A percentile compares a stretch with the other conserved stretches of the same genome.
Conservation (phyloP, 139 green algal genomes). For the Tetraselmis chui region DNA sequence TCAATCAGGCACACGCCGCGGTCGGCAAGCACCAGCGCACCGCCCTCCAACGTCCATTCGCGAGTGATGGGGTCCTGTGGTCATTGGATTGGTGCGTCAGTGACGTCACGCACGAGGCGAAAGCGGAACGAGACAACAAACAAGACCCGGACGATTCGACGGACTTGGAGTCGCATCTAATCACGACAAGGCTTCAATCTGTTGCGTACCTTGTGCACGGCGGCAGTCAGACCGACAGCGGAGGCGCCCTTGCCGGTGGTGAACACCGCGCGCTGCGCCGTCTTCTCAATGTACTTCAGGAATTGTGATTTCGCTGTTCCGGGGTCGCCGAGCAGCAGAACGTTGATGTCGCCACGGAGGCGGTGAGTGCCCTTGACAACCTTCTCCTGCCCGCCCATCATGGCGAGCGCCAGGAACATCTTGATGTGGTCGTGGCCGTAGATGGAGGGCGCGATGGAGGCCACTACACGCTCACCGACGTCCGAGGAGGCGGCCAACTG, state of each 20-base stretch:
- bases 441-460: constrained; percentile 96
- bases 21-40: constrained; percentile 95
- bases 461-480: constrained; percentile 70
- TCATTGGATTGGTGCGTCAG: constrained; percentile 45
- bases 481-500: neutral
- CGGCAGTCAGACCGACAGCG: constrained; percentile 93
- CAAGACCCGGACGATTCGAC: too few species aligned
- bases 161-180: too few species aligned
- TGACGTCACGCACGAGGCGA: constrained; percentile 44
- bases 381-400: constrained; percentile 91
- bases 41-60: constrained; percentile 98
- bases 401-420: constrained; percentile 79
- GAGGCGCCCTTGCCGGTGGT: constrained; percentile 96
- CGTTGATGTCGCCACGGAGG: constrained; percentile 95
- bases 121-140: too few species aligned
- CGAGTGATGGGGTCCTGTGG: constrained; percentile 85
- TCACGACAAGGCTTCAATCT: too few species aligned
- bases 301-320: constrained; percentile 95
- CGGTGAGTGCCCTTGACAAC: constrained; percentile 44
- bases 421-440: constrained; percentile 98
- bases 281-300: constrained; percentile 97
- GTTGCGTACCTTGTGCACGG: constrained; percentile 81
- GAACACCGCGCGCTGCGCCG: constrained; percentile 85
- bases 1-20: constrained; percentile 97
- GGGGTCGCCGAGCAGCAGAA: constrained; percentile 95